phyloP scores from a whole-genome alignment of 83 land plant species.

The Thuja plicata region DNA sequence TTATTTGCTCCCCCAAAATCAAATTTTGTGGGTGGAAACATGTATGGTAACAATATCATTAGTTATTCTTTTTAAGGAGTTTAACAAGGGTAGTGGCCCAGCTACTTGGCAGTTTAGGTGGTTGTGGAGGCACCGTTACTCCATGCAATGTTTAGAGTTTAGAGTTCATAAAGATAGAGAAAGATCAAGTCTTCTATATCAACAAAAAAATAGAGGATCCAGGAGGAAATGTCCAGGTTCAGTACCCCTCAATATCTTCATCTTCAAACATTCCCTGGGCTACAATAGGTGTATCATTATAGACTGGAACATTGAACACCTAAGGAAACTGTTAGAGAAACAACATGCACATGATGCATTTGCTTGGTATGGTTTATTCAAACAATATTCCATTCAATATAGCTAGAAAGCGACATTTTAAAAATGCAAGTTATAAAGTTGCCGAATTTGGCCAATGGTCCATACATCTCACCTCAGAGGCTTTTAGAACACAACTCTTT shows the following conservation, averaged over 20 bases:
- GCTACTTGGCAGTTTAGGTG: too few species aligned
- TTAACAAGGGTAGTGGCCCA: too few species aligned
- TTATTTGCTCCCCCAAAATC: too few species aligned
- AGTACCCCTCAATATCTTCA: not conserved
- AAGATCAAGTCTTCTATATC: not conserved
- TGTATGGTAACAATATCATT: too few species aligned
- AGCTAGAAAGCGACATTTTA: not conserved
- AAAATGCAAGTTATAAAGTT: not conserved
- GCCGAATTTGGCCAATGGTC: not conserved
- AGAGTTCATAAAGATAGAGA: not conserved
- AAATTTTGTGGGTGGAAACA: too few species aligned
- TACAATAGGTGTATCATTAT: not conserved
- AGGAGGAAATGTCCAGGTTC: not conserved
- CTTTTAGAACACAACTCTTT: not conserved
- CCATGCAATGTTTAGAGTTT: not conserved
- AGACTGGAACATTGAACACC: not conserved
- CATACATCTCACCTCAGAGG: not conserved
- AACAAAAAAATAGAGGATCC: not conserved
- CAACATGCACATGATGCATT: not conserved
- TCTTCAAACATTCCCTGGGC: not conserved
- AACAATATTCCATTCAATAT: too few species aligned
- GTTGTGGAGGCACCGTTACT: not conserved
- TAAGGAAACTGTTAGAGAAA: not conserved
- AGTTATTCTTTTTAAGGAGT: too few species aligned
- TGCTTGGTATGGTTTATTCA: not conserved